These are phyloP conservation scores for Huntiella abstrusa DNA, from an alignment of 2,329 filamentous ascomycete species.

Conservation along the genomic window DNA sequence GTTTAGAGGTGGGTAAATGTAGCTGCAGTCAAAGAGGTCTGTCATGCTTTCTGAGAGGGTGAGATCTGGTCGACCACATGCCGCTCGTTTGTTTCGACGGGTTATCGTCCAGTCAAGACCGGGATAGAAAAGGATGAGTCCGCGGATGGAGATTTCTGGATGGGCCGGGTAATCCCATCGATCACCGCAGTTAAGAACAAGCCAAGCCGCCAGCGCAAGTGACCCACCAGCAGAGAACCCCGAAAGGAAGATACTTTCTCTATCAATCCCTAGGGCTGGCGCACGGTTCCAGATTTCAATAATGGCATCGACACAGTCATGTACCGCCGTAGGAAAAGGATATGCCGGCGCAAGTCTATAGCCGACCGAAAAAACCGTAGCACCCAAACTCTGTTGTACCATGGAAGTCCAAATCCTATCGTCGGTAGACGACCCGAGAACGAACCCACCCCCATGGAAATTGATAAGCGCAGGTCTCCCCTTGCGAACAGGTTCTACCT, in stretches of 20 bases:
- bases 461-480: conserved; percentile 35
- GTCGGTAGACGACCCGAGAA: conserved; percentile 41
- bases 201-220: conserved; percentile 30
- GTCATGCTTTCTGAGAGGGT: conserved; percentile 39
- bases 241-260: conserved; percentile 34
- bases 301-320: conserved; percentile 46
- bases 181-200: conserved; percentile 26
- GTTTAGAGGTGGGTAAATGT: conserved; percentile 34
- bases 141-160: conserved; percentile 23
- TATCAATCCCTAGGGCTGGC: conserved; percentile 37
- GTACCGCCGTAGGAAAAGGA: conserved; percentile 44
- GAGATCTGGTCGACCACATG: conserved; percentile 34
- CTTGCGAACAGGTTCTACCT: too few species aligned
- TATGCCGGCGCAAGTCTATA: conserved; percentile 49
- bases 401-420: conserved; percentile 41
- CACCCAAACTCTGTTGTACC: conserved; percentile 32
- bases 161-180: conserved; percentile 19
- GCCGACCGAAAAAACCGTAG: conserved; percentile 43
- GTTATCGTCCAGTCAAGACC: conserved; percentile 40
- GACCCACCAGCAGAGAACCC: conserved; percentile 48
- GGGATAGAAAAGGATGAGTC: conserved; percentile 42
- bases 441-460: conserved; percentile 50
- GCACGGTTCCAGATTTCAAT: conserved; percentile 40
- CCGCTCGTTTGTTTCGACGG: conserved; percentile 35
- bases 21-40: conserved; percentile 43